Conservation (phyloP, 2,329 filamentous ascomycete species). For the Alternaria conjuncta region DNA sequence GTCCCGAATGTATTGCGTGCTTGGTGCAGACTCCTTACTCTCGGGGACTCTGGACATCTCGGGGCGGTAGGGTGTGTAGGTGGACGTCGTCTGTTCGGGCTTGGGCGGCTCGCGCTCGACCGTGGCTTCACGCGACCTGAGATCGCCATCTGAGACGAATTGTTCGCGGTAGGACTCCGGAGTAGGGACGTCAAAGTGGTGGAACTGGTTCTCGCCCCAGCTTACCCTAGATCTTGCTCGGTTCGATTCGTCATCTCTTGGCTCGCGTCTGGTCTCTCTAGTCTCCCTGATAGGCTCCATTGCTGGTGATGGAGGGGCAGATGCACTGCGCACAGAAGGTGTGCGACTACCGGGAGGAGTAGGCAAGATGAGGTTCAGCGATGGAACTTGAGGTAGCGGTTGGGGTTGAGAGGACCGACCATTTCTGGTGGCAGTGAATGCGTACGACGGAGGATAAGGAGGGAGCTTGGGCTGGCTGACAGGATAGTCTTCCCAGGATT, state of each 20-base stretch:
- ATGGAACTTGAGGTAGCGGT: slow-evolving; percentile 56
- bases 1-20: slow-evolving; percentile 39
- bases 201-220: slow-evolving; percentile 57
- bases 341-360: slow-evolving; percentile 62
- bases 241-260: slow-evolving; percentile 31
- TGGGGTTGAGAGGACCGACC: slow-evolving; percentile 42
- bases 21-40: slow-evolving; percentile 30
- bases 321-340: slow-evolving; percentile 46
- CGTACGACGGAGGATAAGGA: slow-evolving; percentile 48
- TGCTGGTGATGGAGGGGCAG: slow-evolving; percentile 43
- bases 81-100: slow-evolving; percentile 34
- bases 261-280: slow-evolving; percentile 26
- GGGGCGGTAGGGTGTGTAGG: slow-evolving; percentile 39
- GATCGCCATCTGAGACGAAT: slow-evolving; percentile 42
- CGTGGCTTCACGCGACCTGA: slow-evolving; percentile 40
- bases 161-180: slow-evolving; percentile 52
- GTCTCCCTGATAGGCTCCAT: slow-evolving; percentile 36
- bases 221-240: slow-evolving; percentile 49
- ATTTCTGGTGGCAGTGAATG: slow-evolving; percentile 51
- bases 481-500: slow-evolving; percentile 49
- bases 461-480: slow-evolving; percentile 34
- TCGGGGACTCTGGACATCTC: slow-evolving; percentile 26
- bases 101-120: slow-evolving; percentile 47
- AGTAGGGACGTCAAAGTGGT: slow-evolving; percentile 55
- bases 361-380: slow-evolving; percentile 63